A percentile compares a stretch with the other conserved stretches of the same genome.
Conservation (phyloP, 805 yeast genomes). For the Candida broadrunensis region DNA sequence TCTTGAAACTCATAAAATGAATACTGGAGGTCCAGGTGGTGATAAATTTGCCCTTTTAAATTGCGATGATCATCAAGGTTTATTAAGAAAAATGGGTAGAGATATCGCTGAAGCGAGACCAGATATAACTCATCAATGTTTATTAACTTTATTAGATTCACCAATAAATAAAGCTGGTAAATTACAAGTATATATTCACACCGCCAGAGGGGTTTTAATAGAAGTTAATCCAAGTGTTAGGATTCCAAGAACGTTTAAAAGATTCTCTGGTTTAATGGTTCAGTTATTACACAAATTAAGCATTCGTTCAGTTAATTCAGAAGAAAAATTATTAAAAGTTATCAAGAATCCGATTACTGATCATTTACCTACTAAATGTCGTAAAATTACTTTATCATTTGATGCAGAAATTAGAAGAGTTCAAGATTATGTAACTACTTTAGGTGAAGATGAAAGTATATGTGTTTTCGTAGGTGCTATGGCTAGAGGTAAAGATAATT, state of each 20-base stretch:
- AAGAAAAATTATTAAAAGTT: constrained; percentile 89
- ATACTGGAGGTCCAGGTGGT: constrained; percentile 70
- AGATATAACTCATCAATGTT: constrained; percentile 98
- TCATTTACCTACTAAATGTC: constrained; percentile 93
- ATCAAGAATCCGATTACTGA: constrained; percentile 97
- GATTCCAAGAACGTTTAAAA: constrained; percentile 96
- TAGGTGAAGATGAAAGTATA: constrained; percentile 87
- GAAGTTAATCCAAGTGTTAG: constrained; percentile 96
- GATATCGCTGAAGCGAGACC: constrained; percentile 98
- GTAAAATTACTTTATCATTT: constrained; percentile 86
- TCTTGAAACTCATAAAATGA: constrained; percentile 88
- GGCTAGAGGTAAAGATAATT: constrained; percentile 97
- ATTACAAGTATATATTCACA: constrained; percentile 93
- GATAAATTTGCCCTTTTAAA: constrained; percentile 91
- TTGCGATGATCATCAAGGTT: constrained; percentile 98
- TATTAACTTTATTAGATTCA: constrained; percentile 90
- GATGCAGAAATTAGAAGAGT: constrained; percentile 88
- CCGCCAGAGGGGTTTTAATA: constrained; percentile 89
- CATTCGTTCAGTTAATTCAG: constrained; percentile 91
- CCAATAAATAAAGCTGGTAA: constrained; percentile 97
- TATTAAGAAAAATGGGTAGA: constrained; percentile 91
- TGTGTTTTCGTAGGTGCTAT: constrained; percentile 99
- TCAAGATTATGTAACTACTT: constrained; percentile 77
- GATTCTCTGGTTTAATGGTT: constrained; percentile 97
- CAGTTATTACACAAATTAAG: constrained; percentile 90